Conservation (phyloP, 192 early-diverging fungal species). For the Geosiphon pyriformis region DNA sequence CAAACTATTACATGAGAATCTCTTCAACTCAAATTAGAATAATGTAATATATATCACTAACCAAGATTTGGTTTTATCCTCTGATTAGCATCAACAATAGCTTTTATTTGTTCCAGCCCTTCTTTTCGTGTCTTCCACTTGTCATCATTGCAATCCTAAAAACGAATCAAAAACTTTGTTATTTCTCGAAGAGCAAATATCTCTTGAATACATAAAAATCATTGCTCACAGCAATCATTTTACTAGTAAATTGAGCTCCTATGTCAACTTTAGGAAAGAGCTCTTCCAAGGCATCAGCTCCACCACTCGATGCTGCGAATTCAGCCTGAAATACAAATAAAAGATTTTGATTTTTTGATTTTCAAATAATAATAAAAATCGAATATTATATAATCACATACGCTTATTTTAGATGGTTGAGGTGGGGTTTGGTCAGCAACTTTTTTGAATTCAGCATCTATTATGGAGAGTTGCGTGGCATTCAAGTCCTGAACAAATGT, state of each 20-base stretch:
- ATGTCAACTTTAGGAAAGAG: conserved; percentile 88
- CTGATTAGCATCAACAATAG: conserved; percentile 75
- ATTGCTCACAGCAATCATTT: conserved; percentile 41
- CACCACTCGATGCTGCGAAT: conserved; percentile 1
- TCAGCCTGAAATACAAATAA: conserved; percentile 9
- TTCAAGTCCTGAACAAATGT: conserved; percentile 84
- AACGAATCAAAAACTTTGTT: not conserved
- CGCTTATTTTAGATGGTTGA: conserved; percentile 47
- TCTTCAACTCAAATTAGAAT: not conserved
- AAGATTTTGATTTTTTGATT: not conserved
- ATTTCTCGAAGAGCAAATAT: not conserved
- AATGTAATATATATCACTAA: not conserved
- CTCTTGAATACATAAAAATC: not conserved
- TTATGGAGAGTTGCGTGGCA: conserved; percentile 68
- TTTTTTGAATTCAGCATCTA: conserved; percentile 93
- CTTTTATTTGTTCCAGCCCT: conserved; percentile 76
- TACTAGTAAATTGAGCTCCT: conserved; percentile 48
- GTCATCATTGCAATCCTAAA: conserved; percentile 63
- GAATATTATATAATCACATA: conserved; percentile 12
- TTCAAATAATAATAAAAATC: conserved; percentile 1
- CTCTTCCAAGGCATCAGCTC: conserved; percentile 67
- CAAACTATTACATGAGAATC: not conserved
- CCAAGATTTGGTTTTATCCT: conserved; percentile 75
- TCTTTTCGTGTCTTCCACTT: conserved; percentile 95
- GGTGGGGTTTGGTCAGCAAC: conserved; percentile 68